A percentile compares a stretch with the other conserved stretches of the same genome.
Evolutionary conservation across 768 basidiomycete genomes (phyloP).

Genomic region (Postia placenta): DNA sequence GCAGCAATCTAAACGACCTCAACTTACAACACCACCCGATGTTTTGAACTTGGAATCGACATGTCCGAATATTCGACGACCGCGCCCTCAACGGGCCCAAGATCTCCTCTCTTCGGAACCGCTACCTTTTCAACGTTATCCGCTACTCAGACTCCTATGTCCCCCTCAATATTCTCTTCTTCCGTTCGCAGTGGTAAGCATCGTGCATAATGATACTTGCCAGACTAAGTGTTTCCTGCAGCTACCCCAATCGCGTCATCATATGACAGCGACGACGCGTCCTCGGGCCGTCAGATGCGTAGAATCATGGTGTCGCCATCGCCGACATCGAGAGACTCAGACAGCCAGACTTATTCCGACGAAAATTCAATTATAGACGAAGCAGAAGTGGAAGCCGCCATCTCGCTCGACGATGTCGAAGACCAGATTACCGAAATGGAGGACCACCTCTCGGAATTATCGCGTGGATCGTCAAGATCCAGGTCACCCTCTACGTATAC

Average conservation of each 20-base stretch:
- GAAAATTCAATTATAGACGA: constrained; percentile 40
- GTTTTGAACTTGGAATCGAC: constrained; percentile 14
- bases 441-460: constrained; percentile 60
- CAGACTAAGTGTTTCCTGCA: constrained; percentile 21
- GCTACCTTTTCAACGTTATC: constrained; percentile 49
- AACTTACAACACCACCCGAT: neutral
- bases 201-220: neutral
- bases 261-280: constrained; percentile 37
- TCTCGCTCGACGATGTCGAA: constrained; percentile 49
- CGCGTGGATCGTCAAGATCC: constrained; percentile 30
- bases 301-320: constrained; percentile 52
- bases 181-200: constrained; percentile 48
- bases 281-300: constrained; percentile 43
- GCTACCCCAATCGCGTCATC: constrained; percentile 44
- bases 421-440: constrained; percentile 50
- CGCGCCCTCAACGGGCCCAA: constrained; percentile 25
- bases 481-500: constrained; percentile 9
- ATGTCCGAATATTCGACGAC: constrained; percentile 35
- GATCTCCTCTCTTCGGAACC: constrained; percentile 61
- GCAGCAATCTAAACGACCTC: neutral
- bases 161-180: constrained; percentile 56
- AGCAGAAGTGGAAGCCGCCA: constrained; percentile 59
- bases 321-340: constrained; percentile 37
- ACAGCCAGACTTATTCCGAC: constrained; percentile 58
- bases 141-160: constrained; percentile 46